Evolutionary conservation across 352 stramenopile species (phyloP), one percentile per base, ranked within the genome.

Genomic region (Globisporangium uncinulatum): DNA sequence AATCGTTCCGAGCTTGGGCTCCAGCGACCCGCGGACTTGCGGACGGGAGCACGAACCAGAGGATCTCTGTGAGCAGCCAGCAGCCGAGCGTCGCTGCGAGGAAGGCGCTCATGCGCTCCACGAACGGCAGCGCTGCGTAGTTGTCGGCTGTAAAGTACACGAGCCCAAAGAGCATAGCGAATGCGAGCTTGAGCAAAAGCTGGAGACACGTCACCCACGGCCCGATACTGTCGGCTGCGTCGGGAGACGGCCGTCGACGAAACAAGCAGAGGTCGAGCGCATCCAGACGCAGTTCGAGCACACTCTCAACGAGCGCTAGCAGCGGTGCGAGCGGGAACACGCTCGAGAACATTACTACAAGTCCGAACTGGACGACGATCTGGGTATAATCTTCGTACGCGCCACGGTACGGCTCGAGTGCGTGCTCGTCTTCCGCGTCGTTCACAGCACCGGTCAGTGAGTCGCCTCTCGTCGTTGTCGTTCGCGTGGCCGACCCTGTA

Each of bases 271-370:
- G 51, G 3, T 82, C 63, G 6, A 76, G 61, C 14, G 73, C 76
- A 42, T 83, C 71, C 36, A 78, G 47, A 0, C 76, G 66, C 21
- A 82, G 41, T 32, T 75, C 72, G 17, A 82, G 60, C 43, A 57
- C 65, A 32, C 64, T 70, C 29, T 83, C 76, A 4, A 74, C 6
- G 6, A 83, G 54, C 9, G 63, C 66, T n/a, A 86, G 54, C 29
- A 82, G 20, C 11, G 76, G 73, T 1, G 67, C 52, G 17, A 81
- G 43, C 1, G 76, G 76, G 21, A 67, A 67, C 21, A 71, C 63
- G 45, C 64, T 67, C 20, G 73, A 79, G 47, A 86, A 82, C 60
- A 73, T 73, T 19, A 68, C 54, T 4, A 83, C 55, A 42, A 83
- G 52, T 6, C 73, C 76, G 37, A 83, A 62, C 52, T 83, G 69